Conservation (phyloP, 768 basidiomycete genomes). For the Lactarius tabidus region DNA sequence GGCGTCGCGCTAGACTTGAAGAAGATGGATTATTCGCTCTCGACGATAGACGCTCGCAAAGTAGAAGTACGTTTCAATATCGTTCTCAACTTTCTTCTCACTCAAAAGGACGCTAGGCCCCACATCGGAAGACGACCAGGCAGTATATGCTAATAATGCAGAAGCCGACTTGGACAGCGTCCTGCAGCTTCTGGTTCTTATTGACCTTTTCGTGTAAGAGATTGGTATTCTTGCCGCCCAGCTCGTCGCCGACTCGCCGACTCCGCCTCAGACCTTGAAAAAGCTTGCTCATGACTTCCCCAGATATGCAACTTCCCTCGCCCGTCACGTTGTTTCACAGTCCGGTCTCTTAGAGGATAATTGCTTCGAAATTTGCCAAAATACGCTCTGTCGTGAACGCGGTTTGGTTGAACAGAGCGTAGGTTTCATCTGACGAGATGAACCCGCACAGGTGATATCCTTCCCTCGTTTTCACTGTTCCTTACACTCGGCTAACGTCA, state of each 20-base stretch:
- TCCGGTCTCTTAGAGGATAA: too few species aligned
- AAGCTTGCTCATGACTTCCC: conserved; percentile 87
- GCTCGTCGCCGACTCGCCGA: conserved; percentile 58
- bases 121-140: conserved; percentile 11
- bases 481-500: neutral
- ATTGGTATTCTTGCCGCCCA: conserved; percentile 74
- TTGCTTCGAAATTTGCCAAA: too few species aligned
- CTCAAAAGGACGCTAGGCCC: neutral
- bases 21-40: conserved; percentile 95
- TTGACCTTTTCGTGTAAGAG: too few species aligned
- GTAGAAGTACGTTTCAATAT: too few species aligned
- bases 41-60: conserved; percentile 66
- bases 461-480: neutral
- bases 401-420: conserved; percentile 86
- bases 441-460: conserved; percentile 55
- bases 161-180: too few species aligned
- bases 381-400: too few species aligned
- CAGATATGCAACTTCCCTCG: conserved; percentile 72
- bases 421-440: conserved; percentile 56
- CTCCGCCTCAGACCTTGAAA: conserved; percentile 53
- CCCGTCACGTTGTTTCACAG: conserved; percentile 60
- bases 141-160: too few species aligned
- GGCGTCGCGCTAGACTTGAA: conserved; percentile 92
- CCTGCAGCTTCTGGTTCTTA: too few species aligned
- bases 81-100: neutral